Percentiles rank a stretch among this genome's conserved stretches.
Evolutionary conservation across 1,284 basidiomycete genomes (phyloP).

Genomic region (Ganoderma lucidum): DNA sequence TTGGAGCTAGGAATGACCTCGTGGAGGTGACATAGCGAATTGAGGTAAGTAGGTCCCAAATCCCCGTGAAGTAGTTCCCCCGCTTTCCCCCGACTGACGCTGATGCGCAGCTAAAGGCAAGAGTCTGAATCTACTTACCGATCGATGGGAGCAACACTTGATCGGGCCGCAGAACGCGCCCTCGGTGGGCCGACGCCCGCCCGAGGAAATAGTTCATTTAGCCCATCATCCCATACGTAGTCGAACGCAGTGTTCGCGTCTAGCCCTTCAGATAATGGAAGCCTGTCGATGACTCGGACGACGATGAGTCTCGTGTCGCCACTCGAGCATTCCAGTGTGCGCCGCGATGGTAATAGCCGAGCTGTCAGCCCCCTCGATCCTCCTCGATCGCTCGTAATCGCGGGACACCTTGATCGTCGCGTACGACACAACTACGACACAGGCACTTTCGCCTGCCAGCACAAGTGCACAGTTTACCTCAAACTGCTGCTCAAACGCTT

Average conservation of each 20-base stretch:
- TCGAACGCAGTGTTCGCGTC: background rate
- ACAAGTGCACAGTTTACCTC: background rate
- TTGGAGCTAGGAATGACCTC: background rate
- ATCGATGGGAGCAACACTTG: background rate
- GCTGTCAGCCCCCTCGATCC: background rate
- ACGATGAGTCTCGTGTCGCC: background rate
- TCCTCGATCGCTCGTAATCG: background rate
- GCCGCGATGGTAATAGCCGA: background rate
- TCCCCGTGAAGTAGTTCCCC: background rate
- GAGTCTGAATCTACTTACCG: constrained; percentile 1
- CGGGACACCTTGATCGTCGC: background rate
- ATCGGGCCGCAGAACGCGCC: background rate
- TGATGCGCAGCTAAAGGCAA: background rate
- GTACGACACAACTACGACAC: background rate
- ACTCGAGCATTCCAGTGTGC: background rate
- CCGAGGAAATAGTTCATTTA: constrained; percentile 18
- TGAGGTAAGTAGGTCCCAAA: background rate
- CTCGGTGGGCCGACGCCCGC: constrained; percentile 2
- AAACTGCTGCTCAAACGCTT: background rate
- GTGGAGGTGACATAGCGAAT: background rate
- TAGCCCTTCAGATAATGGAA: background rate
- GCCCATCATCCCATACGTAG: constrained; percentile 8
- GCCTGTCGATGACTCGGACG: background rate
- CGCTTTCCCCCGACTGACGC: background rate
- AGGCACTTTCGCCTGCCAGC: background rate